These are phyloP conservation scores for Didymella keratinophila DNA, from an alignment of 2,329 filamentous ascomycete genomes.

Conservation along the genomic window DNA sequence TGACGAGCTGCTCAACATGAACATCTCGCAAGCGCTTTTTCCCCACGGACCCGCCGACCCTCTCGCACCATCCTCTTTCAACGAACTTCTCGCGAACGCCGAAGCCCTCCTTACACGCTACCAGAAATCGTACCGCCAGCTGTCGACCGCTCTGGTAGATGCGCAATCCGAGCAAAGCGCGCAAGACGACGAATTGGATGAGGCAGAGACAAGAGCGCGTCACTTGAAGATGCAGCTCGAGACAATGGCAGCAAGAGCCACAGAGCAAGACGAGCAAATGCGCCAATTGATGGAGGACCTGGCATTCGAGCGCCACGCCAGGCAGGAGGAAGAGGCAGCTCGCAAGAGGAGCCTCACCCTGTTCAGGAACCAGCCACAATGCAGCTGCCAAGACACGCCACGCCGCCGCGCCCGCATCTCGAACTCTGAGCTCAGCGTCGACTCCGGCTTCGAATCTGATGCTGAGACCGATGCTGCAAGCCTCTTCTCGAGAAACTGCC, in stretches of 20 bases:
- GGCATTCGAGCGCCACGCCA: slow-evolving; percentile 42
- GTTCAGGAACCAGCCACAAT: slow-evolving; percentile 35
- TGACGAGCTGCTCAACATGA: slow-evolving; percentile 62
- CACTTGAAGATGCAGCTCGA: slow-evolving; percentile 69
- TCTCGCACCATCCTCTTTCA: slow-evolving; percentile 62
- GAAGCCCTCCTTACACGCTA: slow-evolving; percentile 62
- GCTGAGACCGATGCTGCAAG: slow-evolving; percentile 59
- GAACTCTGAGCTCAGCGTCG: slow-evolving; percentile 52
- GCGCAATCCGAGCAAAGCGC: slow-evolving; percentile 63
- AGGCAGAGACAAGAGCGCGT: slow-evolving; percentile 64
- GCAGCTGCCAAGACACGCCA: slow-evolving; percentile 26
- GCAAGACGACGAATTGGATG: slow-evolving; percentile 68
- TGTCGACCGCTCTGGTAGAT: slow-evolving; percentile 55
- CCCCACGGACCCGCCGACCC: slow-evolving; percentile 59
- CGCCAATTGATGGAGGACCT: slow-evolving; percentile 45
- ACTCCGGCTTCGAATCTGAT: slow-evolving; percentile 68
- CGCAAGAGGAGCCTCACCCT: slow-evolving; percentile 43
- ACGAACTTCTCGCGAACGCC: slow-evolving; percentile 64
- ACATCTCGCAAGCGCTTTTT: slow-evolving; percentile 63
- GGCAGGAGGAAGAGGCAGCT: slow-evolving; percentile 48
- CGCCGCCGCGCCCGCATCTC: slow-evolving; percentile 46
- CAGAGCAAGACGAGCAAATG: slow-evolving; percentile 65
- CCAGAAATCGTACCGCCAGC: slow-evolving; percentile 63
- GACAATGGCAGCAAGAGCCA: slow-evolving; percentile 63
- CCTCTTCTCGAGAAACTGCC: slow-evolving; percentile 50